Percentiles rank a stretch among this genome's conserved stretches.
Evolutionary conservation across 352 stramenopile species (phyloP).

Genomic region (Phytophthora podocarpi): DNA sequence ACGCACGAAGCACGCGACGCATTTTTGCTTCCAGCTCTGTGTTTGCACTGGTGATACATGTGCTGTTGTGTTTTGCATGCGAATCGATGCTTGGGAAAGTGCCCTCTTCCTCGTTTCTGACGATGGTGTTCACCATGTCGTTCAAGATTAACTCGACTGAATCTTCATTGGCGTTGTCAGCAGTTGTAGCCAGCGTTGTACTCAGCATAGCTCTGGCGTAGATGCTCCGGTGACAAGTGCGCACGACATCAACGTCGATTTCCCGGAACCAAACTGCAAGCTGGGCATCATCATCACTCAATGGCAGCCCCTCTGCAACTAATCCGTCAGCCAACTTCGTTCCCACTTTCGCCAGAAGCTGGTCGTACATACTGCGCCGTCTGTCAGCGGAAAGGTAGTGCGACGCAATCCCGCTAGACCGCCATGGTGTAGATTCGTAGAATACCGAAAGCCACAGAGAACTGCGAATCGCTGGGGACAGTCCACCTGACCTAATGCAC

Average conservation of each 20-base stretch:
- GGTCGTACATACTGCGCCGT: constrained; percentile 64
- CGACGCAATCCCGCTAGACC: constrained; percentile 34
- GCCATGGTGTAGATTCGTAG: constrained; percentile 66
- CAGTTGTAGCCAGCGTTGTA: not conserved
- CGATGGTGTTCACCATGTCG: constrained; percentile 28
- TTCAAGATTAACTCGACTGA: constrained; percentile 20
- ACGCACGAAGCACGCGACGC: constrained; percentile 77
- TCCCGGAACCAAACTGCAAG: constrained; percentile 75
- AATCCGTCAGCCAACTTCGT: constrained; percentile 35
- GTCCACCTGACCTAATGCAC: constrained; percentile 59
- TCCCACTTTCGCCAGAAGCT: constrained; percentile 64
- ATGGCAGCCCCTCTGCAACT: constrained; percentile 17
- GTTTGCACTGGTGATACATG: not conserved
- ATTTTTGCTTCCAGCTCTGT: constrained; percentile 64
- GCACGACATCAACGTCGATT: constrained; percentile 83
- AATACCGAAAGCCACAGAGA: constrained; percentile 71
- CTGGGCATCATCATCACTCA: constrained; percentile 55
- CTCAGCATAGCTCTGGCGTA: constrained; percentile 32
- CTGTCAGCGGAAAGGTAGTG: constrained; percentile 55
- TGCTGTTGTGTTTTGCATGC: not conserved
- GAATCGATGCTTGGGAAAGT: not conserved
- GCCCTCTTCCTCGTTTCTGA: constrained; percentile 2
- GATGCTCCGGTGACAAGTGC: constrained; percentile 69
- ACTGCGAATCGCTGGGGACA: constrained; percentile 52
- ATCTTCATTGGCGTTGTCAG: constrained; percentile 15